Percentiles rank a stretch among this genome's conserved stretches.
These are phyloP conservation scores for Flagelloscypha sp. DNA, from an alignment of 768 basidiomycete genomes.

Conservation along the genomic window DNA sequence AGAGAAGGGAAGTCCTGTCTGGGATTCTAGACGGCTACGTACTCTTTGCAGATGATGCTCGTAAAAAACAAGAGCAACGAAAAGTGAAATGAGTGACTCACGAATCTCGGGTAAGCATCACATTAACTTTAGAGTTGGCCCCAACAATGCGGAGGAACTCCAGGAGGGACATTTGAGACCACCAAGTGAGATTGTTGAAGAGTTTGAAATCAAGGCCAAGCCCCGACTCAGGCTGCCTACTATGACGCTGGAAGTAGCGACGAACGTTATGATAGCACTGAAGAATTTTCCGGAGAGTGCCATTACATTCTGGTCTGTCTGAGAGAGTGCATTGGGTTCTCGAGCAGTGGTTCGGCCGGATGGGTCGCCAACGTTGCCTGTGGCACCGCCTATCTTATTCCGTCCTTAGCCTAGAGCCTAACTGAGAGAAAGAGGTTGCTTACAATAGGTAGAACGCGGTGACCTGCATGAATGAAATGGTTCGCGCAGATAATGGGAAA, in stretches of 20 bases:
- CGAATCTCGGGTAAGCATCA: constrained; percentile 91
- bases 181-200: constrained; percentile 74
- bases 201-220: constrained; percentile 32
- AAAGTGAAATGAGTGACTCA: constrained; percentile 20
- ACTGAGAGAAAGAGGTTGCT: constrained; percentile 19
- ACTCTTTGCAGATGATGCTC: constrained; percentile 35
- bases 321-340: constrained; percentile 48
- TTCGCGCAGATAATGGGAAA: constrained; percentile 79
- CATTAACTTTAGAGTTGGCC: constrained; percentile 70
- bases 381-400: constrained; percentile 88
- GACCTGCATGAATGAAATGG: constrained; percentile 84
- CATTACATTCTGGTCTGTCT: constrained; percentile 58
- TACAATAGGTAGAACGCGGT: constrained; percentile 77
- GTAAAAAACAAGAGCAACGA: constrained; percentile 1
- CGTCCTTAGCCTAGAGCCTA: constrained; percentile 1
- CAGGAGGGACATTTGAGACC: constrained; percentile 60
- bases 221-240: too few species aligned
- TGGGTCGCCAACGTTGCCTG: constrained; percentile 94
- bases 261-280: too few species aligned
- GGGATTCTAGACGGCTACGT: constrained; percentile 65
- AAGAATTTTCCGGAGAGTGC: constrained; percentile 50
- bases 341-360: constrained; percentile 84
- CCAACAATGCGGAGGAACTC: constrained; percentile 83
- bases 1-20: constrained; percentile 92
- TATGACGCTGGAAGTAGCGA: too few species aligned